Evolutionary conservation across 2,329 filamentous ascomycete genomes (phyloP).

Genomic region (Pyrenochaeta sp.): DNA sequence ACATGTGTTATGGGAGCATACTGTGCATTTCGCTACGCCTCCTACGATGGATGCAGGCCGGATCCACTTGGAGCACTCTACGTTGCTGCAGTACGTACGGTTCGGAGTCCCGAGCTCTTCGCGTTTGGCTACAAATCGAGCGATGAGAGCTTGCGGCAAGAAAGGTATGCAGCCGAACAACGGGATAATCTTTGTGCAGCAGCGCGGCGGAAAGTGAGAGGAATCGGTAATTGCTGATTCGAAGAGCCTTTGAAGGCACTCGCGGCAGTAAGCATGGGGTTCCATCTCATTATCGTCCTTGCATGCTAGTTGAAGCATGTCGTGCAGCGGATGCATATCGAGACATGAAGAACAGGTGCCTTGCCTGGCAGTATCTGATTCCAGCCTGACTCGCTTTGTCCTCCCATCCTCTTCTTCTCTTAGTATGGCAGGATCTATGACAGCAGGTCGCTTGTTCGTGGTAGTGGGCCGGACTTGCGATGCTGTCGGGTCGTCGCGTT

Average conservation of each 20-base stretch:
- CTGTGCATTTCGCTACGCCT: slow-evolving; percentile 11
- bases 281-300: slow-evolving; percentile 3
- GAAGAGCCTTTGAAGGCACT: slow-evolving; percentile 27
- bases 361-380: background rate
- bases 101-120: slow-evolving; percentile 24
- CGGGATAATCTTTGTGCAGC: slow-evolving; percentile 23
- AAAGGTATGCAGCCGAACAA: slow-evolving; percentile 9
- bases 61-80: slow-evolving; percentile 18
- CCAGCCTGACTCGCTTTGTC: slow-evolving; percentile 4
- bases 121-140: slow-evolving; percentile 11
- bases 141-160: slow-evolving; percentile 6
- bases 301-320: slow-evolving; percentile 18
- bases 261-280: slow-evolving; percentile 28
- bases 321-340: slow-evolving; percentile 5
- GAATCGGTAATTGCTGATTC: slow-evolving; percentile 20
- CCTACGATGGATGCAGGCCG: slow-evolving; percentile 11
- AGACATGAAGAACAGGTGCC: slow-evolving; percentile 13
- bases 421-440: background rate
- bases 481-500: background rate
- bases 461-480: background rate
- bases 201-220: slow-evolving; percentile 31
- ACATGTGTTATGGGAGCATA: slow-evolving; percentile 17
- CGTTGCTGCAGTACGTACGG: slow-evolving; percentile 23
- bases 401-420: slow-evolving; percentile 3
- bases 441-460: slow-evolving; percentile 4